These are phyloP conservation scores for Fagopyrum esculentum DNA, from an alignment of 148 eudicot genomes.

Conservation along the genomic window DNA sequence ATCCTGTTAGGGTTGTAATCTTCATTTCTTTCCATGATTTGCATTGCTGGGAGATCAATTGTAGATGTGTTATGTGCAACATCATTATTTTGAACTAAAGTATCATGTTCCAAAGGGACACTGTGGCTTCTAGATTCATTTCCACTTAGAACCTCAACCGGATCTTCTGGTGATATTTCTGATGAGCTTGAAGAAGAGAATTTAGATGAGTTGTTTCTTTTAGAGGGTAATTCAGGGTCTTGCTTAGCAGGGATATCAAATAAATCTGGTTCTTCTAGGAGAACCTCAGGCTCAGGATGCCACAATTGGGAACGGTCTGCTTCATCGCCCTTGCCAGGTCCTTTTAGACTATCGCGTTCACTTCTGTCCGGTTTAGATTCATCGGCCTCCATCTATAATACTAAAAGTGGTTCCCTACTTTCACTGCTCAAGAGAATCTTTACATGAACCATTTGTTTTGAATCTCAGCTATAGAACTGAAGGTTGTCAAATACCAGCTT, in stretches of 20 bases:
- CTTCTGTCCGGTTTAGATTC: not conserved
- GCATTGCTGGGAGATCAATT: conserved; percentile 28
- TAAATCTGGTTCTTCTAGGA: not conserved
- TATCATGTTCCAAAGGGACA: not conserved
- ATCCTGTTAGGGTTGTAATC: conserved; percentile 32
- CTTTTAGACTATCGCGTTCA: not conserved
- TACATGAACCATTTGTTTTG: not conserved
- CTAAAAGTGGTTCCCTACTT: not conserved
- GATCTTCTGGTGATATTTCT: conserved; percentile 20
- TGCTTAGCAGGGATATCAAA: not conserved
- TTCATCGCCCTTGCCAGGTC: not conserved
- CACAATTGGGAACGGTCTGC: not conserved
- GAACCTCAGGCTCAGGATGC: not conserved
- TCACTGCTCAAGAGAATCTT: not conserved
- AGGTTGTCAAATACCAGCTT: not conserved
- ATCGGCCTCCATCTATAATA: not conserved
- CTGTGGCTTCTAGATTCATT: not conserved
- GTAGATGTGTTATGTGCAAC: conserved; percentile 13
- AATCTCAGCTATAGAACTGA: not conserved
- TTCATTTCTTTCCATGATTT: conserved; percentile 39
- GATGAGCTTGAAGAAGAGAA: conserved; percentile 15
- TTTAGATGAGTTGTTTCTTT: conserved; percentile 2
- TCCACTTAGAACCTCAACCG: conserved; percentile 14
- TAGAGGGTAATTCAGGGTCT: not conserved
- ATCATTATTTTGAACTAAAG: conserved; percentile 15